Base-by-base conservation (phyloP, 2,329 filamentous ascomycete species). In the Venturia oleaginea region DNA sequence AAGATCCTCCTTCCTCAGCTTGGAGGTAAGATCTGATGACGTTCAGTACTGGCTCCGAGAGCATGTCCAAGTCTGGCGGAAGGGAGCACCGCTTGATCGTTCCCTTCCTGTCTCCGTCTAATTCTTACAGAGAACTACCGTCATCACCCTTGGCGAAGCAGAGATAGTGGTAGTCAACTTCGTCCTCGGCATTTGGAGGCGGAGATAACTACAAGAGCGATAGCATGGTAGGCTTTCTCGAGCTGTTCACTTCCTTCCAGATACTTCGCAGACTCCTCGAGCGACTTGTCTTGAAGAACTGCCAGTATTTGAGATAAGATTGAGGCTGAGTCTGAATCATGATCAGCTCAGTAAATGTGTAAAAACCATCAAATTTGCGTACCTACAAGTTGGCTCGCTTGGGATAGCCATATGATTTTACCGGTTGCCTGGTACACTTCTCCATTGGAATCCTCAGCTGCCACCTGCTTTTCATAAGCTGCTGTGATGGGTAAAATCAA, bases 81-180 rank as follows among this genome's bases (percentile, higher is more conserved):
- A 57, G 13, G 51, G 2, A 32, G 19, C 30, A 34, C 27, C 51
- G 15, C 17, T 34, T 34, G 17, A 57, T 34, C 2, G 51, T 27
- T n/a, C 51, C 48, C 13, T 54, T 27, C 13, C 48, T 30, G 24
- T 54, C 24, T 54, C 48, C 48, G 48, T 54, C 48, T 17, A 54
- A 19, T 17, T 54, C 43, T 2, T 15, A 54, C 27, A 63, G 74
- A 72, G 27, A 75, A 62, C 57, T 72, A 38, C 69, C 68, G 43
- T 67, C 65, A 10, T 68, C 55, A 10, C 71, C 71, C 61, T 71
- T 73, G 65, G 72, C 71, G 61, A 74, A 74, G 64, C 68, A 69
- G 34, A 74, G 67, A 66, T 72, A 75, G 46, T 75, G 72, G 62
- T 69, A 74, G 40, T 74, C 70, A 13, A 75, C 72, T 43, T 73